Base-by-base conservation (phyloP, 2,329 filamentous ascomycete species). In the Sporothrix variecibatus region DNA sequence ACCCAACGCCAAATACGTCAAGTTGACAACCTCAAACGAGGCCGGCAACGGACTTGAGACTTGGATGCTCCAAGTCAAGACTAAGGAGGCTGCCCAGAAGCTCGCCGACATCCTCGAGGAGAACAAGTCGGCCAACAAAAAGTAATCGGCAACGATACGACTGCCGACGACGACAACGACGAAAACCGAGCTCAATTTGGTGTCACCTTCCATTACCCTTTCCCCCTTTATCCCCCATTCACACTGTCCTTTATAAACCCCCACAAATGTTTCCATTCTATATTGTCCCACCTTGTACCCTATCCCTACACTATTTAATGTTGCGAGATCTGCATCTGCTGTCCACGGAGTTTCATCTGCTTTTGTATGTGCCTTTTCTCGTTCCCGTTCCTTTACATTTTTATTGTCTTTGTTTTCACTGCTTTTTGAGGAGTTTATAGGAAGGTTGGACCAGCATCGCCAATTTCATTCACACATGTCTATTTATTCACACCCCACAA, bases 21-120 rank as follows among this genome's bases (percentile, higher is more conserved):
- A 88, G 79, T 77, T 92, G 74, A 85, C 85, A 12, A 86, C 88
- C 5, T 86, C 89, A 0, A 87, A 86, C 73, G 88, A 90, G 70
- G 84, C 85, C 69, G 90, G 90, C 20, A 85, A 85, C 64, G 86
- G 86, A 0, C 81, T 93, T 38, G 91, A 93, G 81, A 90, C 89
- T 4, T 95, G 91, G 91, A 87, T 92, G 80, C 82, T 94, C 20
- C 90, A 91, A 80, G 89, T 94, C 67, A 93, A 92, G 84, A 91
- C 90, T 2, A 84, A 86, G 76, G 86, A 88, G 49, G 78, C 90
- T 58, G 87, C 91, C 15, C 83, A 85, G 78, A 83, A 85, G 68
- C 81, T 93, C 56, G 86, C 87, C 0, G 81, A 81, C 20, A 83
- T 82, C 2, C 76, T 90, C 79, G 87, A 90, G 80, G 82, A 85